A percentile compares a stretch with the other conserved stretches of the same genome.
Conservation (phyloP, 2,329 filamentous ascomycete species). For the Aspergillus floridensis region DNA sequence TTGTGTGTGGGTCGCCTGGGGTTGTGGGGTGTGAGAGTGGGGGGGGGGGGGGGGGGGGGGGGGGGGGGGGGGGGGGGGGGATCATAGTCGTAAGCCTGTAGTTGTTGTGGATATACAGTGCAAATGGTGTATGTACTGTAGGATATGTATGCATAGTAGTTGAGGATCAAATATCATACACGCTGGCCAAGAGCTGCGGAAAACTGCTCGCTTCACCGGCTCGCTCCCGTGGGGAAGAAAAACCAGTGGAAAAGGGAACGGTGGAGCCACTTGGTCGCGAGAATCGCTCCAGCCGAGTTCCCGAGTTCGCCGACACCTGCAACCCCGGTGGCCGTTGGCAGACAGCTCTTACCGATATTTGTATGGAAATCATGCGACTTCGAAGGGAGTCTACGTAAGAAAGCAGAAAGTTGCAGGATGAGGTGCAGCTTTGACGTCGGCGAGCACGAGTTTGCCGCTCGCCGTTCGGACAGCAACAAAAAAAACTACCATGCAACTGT, state of each 20-base stretch:
- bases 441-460: not conserved
- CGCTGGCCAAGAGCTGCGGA: not conserved
- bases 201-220: too few relatives aligned
- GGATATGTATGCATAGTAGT: too few relatives aligned
- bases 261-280: too few relatives aligned
- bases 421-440: not conserved
- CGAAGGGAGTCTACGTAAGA: not conserved
- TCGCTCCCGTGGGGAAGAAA: too few relatives aligned
- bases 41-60: too few relatives aligned
- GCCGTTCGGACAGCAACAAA: not conserved
- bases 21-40: too few relatives aligned
- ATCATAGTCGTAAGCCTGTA: not conserved
- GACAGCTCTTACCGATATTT: not conserved
- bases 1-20: too few relatives aligned
- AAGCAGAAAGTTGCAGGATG: not conserved
- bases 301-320: not conserved
- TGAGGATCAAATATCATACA: not conserved
- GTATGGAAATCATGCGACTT: too few relatives aligned
- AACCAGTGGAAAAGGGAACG: too few relatives aligned
- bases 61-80: not conserved
- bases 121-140: too few relatives aligned
- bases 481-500: too few relatives aligned
- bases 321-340: not conserved
- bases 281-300: not conserved
- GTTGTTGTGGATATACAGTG: too few relatives aligned